A percentile compares a stretch with the other conserved stretches of the same genome.
Evolutionary conservation across 1,139 yeast genomes (phyloP).

Genomic region (Williopsis jadinii): DNA sequence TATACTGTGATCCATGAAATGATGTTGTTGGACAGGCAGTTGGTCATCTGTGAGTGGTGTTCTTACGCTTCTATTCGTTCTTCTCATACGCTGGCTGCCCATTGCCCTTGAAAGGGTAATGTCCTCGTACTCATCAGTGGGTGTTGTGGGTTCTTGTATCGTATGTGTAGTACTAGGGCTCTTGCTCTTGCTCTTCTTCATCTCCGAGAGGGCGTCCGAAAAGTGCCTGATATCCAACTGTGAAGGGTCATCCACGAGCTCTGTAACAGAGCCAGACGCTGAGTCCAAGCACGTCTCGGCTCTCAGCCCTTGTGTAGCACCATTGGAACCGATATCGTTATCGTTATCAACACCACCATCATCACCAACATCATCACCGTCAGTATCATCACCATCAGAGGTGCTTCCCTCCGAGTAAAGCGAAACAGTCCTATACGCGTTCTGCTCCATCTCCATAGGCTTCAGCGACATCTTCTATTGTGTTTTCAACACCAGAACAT

Average conservation of each 20-base stretch:
- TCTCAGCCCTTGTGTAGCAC: too few relatives aligned
- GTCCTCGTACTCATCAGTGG: slow-evolving; percentile 2
- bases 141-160: slow-evolving; percentile 1
- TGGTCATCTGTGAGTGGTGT: background rate
- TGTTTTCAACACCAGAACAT: too few relatives aligned
- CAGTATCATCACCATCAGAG: too few relatives aligned
- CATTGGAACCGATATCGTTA: too few relatives aligned
- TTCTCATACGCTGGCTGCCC: background rate
- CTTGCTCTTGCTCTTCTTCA: background rate
- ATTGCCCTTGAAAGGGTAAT: background rate
- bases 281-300: too few relatives aligned
- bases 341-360: too few relatives aligned
- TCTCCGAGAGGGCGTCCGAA: background rate
- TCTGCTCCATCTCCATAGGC: too few relatives aligned
- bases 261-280: background rate
- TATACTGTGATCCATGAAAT: background rate
- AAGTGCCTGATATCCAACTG: slow-evolving; percentile 1
- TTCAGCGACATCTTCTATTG: too few relatives aligned
- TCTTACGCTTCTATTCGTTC: background rate
- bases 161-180: slow-evolving; percentile 1
- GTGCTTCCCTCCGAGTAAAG: too few relatives aligned
- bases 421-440: too few relatives aligned
- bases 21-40: background rate
- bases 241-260: slow-evolving; percentile 2
- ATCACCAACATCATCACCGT: too few relatives aligned